Evolutionary conservation across 2,329 filamentous ascomycete species (phyloP).

Genomic region (Penicillium sp.): DNA sequence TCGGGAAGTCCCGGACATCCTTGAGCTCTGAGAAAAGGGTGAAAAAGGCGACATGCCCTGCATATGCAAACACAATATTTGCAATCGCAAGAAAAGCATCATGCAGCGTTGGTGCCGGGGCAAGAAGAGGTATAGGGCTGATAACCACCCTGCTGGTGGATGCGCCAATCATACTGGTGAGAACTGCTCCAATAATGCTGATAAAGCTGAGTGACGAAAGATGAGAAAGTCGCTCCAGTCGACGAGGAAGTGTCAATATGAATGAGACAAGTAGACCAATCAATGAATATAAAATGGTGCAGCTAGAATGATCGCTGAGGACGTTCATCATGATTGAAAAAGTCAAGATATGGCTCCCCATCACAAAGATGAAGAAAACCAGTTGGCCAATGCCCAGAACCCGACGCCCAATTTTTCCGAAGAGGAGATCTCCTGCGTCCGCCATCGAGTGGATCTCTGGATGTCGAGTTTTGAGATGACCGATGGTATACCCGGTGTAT

Average conservation of each 20-base stretch:
- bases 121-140: conserved; percentile 32
- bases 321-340: conserved; percentile 69
- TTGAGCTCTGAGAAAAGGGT: conserved; percentile 66
- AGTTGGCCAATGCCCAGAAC: conserved; percentile 63
- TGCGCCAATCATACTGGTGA: conserved; percentile 65
- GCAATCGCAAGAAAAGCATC: conserved; percentile 62
- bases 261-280: conserved; percentile 61
- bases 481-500: conserved; percentile 62
- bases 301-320: conserved; percentile 61
- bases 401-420: conserved; percentile 62
- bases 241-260: conserved; percentile 61
- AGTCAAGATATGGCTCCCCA: conserved; percentile 69
- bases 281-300: conserved; percentile 63
- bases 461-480: conserved; percentile 57
- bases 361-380: conserved; percentile 67
- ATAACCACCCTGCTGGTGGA: conserved; percentile 53
- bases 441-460: conserved; percentile 67
- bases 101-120: conserved; percentile 47
- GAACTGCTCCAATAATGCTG: conserved; percentile 65
- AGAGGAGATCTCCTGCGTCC: conserved; percentile 65
- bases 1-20: conserved; percentile 61
- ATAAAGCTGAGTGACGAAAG: conserved; percentile 64
- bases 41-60: conserved; percentile 70
- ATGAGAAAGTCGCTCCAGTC: conserved; percentile 62
- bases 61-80: conserved; percentile 72